Base-by-base conservation (phyloP, 805 yeast species). In the Hanseniaspora taiwanica region DNA sequence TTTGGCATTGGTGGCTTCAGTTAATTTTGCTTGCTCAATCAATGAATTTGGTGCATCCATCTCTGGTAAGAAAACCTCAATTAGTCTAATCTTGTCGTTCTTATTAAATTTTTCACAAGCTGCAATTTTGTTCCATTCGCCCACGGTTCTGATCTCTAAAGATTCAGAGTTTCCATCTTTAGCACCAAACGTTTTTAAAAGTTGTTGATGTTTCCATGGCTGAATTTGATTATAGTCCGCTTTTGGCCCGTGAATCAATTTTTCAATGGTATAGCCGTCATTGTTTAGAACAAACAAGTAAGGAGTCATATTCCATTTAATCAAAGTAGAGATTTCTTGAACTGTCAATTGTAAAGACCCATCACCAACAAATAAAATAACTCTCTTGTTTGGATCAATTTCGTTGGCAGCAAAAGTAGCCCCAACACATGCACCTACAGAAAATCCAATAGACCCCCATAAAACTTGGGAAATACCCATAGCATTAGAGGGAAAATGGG, bases 261-360 rank as follows among this genome's bases (percentile, higher is more conserved):
- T 74, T 63, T 78, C 84, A 55, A 78, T 78, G 51, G 85, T 78
- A 67, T 78, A 78, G 59, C 85, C 85, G 47, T 70, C 73, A 62
- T 78, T 78, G 66, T 78, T 78, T 56, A 78, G 66, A 25, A 78
- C 74, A 55, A 78, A 78, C 54, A 78, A 60, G 63, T 78, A 78
- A 52, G 83, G 83, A 47, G 68, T 74, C 52, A 74, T 66, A 45
- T 70, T 69, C 78, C 79, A 73, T 60, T 77, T 72, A 55, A 74
- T 66, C 71, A 76, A 70, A 48, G 81, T 77, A 42, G 81, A 74
- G 55, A 78, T 74, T 57, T 79, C 81, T 64, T 77, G 83, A 27
- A 76, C 81, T 12, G 85, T 77, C 60, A 78, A 68, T 63, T 78
- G 85, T 52, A 78, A 65, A 35, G 84, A 78, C 58, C 85, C 85